phyloP scores from a whole-genome alignment of 2,329 filamentous ascomycete genomes.

The Neobulgaria alba region DNA sequence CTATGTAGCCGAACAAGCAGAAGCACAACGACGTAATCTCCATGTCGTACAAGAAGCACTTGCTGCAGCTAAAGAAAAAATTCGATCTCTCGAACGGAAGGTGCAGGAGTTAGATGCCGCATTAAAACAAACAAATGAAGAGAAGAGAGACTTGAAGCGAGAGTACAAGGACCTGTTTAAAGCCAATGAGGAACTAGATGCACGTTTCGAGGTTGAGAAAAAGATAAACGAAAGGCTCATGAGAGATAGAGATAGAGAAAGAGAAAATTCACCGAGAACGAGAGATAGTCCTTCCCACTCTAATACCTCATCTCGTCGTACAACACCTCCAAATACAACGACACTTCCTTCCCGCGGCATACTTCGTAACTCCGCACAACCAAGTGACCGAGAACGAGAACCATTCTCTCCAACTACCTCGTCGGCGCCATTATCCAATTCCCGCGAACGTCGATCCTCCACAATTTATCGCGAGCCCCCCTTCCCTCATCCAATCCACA shows the following conservation, averaged over 20 bases:
- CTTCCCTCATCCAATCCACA: constrained; percentile 2
- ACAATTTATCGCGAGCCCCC: constrained; percentile 1
- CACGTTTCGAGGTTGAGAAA: constrained; percentile 6
- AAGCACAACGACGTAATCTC: constrained; percentile 17
- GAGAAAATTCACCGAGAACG: constrained; percentile 4
- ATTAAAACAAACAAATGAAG: constrained; percentile 19
- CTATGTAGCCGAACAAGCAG: constrained; percentile 12
- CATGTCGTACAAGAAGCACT: constrained; percentile 20
- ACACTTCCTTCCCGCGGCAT: background rate
- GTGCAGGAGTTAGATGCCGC: constrained; percentile 9
- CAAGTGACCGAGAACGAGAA: background rate
- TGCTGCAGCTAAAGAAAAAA: constrained; percentile 18
- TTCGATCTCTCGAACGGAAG: constrained; percentile 9
- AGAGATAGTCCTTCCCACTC: no score
- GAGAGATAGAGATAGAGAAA: background rate
- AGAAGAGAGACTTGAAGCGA: constrained; percentile 16
- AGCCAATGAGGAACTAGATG: constrained; percentile 6
- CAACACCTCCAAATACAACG: constrained; percentile 2
- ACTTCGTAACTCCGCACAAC: background rate
- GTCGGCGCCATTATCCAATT: background rate
- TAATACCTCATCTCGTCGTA: no score
- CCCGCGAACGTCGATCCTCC: background rate
- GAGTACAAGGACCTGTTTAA: constrained; percentile 12
- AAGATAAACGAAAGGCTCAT: constrained; percentile 5
- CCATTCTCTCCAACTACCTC: background rate